Percentiles rank a stretch among this genome's conserved stretches.
Conservation (phyloP, 805 yeast genomes). For the Lipomyces yamadae region DNA sequence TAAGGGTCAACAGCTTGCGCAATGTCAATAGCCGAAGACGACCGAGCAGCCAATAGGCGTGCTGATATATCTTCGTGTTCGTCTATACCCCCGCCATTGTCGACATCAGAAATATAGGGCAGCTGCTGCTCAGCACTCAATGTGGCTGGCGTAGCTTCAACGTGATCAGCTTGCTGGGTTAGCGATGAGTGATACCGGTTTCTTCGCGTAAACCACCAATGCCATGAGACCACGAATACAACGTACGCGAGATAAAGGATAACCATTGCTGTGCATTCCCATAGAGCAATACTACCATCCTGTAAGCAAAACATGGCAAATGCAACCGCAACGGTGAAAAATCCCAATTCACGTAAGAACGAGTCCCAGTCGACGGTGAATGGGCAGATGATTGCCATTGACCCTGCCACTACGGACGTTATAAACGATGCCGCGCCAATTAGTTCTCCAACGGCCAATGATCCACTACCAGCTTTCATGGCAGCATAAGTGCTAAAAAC, state of each 20-base stretch:
- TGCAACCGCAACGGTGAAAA: conserved; percentile 59
- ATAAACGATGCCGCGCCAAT: conserved; percentile 88
- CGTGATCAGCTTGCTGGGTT: background rate
- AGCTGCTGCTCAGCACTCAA: background rate
- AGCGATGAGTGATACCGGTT: background rate
- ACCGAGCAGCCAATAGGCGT: conserved; percentile 16
- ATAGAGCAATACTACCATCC: conserved; percentile 60
- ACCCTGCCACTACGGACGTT: conserved; percentile 77
- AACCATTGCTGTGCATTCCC: conserved; percentile 65
- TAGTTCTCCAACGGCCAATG: conserved; percentile 87
- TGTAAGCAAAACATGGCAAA: conserved; percentile 50
- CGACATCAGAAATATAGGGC: conserved; percentile 25
- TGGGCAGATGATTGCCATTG: conserved; percentile 72
- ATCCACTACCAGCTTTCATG: conserved; percentile 68
- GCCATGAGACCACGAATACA: conserved; percentile 52
- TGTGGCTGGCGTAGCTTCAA: conserved; percentile 1
- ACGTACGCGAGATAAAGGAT: conserved; percentile 64
- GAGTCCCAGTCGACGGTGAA: conserved; percentile 54
- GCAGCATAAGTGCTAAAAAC: conserved; percentile 84
- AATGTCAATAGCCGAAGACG: conserved; percentile 20
- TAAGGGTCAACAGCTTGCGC: conserved; percentile 24
- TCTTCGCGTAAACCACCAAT: conserved; percentile 43
- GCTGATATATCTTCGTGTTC: conserved; percentile 18
- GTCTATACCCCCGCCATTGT: conserved; percentile 18
- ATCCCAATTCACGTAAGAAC: conserved; percentile 65